These are phyloP conservation scores for Nakazawaea anatomiae DNA, from an alignment of 805 yeast genomes.

Conservation along the genomic window DNA sequence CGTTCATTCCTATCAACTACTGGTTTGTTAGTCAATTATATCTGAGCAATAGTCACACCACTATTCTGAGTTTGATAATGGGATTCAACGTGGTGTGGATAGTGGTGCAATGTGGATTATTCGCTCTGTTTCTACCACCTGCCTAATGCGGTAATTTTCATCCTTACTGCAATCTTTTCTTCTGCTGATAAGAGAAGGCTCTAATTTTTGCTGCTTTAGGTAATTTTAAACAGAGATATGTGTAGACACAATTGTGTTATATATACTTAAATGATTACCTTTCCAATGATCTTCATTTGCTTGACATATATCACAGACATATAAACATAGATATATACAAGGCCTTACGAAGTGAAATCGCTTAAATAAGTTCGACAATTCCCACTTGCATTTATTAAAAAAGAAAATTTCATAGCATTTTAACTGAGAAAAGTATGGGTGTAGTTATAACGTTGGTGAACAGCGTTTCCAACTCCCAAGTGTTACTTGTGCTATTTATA, in stretches of 20 bases:
- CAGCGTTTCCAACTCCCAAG: background rate
- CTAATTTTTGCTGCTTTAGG: slow-evolving; percentile 6
- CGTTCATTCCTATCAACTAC: slow-evolving; percentile 69
- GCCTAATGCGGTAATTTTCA: slow-evolving; percentile 41
- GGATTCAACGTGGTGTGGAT: slow-evolving; percentile 58
- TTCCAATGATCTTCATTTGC: too few relatives aligned
- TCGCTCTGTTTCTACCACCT: slow-evolving; percentile 86
- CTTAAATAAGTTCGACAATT: too few relatives aligned
- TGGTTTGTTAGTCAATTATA: slow-evolving; percentile 58
- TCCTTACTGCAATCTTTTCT: too few relatives aligned
- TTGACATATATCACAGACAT: background rate
- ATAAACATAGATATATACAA: too few relatives aligned
- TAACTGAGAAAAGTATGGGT: background rate
- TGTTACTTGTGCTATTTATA: background rate
- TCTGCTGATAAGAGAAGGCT: background rate
- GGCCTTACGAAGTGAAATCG: too few relatives aligned
- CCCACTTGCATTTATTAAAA: too few relatives aligned
- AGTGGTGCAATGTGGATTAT: slow-evolving; percentile 62
- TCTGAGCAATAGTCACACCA: background rate
- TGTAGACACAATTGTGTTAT: too few relatives aligned
- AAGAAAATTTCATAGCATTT: too few relatives aligned
- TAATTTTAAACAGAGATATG: background rate
- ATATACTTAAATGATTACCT: too few relatives aligned
- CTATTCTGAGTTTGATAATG: slow-evolving; percentile 16
- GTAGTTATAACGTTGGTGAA: background rate